Percentiles rank a stretch among this genome's conserved stretches.
phyloP scores from a whole-genome alignment of 768 basidiomycete genomes.

The Mycena albidolilacea region DNA sequence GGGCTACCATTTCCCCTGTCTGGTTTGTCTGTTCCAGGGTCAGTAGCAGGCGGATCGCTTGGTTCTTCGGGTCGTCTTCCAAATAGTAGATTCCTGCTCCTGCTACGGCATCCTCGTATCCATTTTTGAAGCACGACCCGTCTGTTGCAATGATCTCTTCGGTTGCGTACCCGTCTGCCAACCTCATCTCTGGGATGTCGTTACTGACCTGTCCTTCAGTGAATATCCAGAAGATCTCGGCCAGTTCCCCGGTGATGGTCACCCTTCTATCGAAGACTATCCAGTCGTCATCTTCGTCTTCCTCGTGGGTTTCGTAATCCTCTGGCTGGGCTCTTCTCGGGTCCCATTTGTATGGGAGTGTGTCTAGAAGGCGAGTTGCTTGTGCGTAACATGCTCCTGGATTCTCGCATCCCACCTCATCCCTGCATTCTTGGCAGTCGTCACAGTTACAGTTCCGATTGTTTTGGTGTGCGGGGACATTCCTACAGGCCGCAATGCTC shows the following conservation, averaged over 20 bases:
- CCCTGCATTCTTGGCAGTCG: slow-evolving; percentile 7
- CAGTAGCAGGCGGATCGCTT: slow-evolving; percentile 28
- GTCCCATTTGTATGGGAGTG: slow-evolving; percentile 27
- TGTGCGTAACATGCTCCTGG: not conserved
- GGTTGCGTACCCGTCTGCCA: too few species aligned
- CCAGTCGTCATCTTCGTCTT: slow-evolving; percentile 1
- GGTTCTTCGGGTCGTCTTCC: slow-evolving; percentile 37
- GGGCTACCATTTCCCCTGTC: slow-evolving; percentile 40
- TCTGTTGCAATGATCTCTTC: slow-evolving; percentile 39
- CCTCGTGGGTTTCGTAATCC: slow-evolving; percentile 16
- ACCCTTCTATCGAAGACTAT: slow-evolving; percentile 3
- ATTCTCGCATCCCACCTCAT: not conserved
- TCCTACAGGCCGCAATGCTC: not conserved
- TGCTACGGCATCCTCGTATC: slow-evolving; percentile 32
- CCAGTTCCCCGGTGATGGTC: not conserved
- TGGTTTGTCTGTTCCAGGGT: slow-evolving; percentile 42
- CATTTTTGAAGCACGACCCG: slow-evolving; percentile 44
- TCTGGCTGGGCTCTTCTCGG: slow-evolving; percentile 15
- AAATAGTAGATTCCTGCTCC: slow-evolving; percentile 43
- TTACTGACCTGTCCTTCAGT: slow-evolving; percentile 17
- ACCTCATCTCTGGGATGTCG: not conserved
- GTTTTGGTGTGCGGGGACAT: not conserved
- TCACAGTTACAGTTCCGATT: slow-evolving; percentile 5
- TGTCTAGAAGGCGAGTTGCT: not conserved
- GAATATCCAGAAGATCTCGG: slow-evolving; percentile 33